Base-by-base conservation (phyloP, 352 stramenopile species). In the Phytophthora kernoviae region DNA sequence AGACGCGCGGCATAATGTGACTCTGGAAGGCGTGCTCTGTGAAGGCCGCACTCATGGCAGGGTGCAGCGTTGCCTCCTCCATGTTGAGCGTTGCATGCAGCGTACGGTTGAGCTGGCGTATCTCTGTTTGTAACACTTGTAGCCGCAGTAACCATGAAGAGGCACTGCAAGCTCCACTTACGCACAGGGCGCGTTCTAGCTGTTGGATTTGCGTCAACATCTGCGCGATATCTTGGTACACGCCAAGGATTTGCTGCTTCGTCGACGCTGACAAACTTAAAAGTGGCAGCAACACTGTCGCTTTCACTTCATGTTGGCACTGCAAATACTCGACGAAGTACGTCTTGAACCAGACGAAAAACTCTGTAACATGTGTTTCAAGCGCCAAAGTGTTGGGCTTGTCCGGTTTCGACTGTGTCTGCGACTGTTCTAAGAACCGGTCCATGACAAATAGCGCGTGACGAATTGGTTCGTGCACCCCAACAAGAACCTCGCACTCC, bases 401-500 rank as follows among this genome's bases (percentile, higher is more conserved):
- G 46, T 68, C 63, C 6, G 69, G 67, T 22, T 68, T 73, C 4
- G 67, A 66, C 20, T 70, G 45, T 41, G 65, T 64, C 27, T 88
- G 76, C 9, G 61, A 78, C 42, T 85, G 81, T 22, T 89, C 76
- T n/a, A 94, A 52, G 41, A 91, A 94, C 15, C 80, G 75, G 58
- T 94, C 83, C 63, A 91, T 91, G 41, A 94, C 85, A 55, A 88
- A 93, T 1, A 94, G 75, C 18, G 85, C 83, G 44, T 94, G 85
- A 7, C 85, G 83, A 55, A 94, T 77, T 4, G 85, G 85, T 27
- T 94, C 85, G 36, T 94, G 85, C 18, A 94, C 57, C 81, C 72
- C 8, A 94, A 58, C 5, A 94, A 49, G 37, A 94, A 91, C 65
- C 79, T 84, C 18, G 63, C 74, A 40, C 77, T 82, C 85, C 85